Evolutionary conservation across 352 stramenopile genomes (phyloP), one percentile per base, ranked within the genome.

Genomic region (Blastocystis sp.): DNA sequence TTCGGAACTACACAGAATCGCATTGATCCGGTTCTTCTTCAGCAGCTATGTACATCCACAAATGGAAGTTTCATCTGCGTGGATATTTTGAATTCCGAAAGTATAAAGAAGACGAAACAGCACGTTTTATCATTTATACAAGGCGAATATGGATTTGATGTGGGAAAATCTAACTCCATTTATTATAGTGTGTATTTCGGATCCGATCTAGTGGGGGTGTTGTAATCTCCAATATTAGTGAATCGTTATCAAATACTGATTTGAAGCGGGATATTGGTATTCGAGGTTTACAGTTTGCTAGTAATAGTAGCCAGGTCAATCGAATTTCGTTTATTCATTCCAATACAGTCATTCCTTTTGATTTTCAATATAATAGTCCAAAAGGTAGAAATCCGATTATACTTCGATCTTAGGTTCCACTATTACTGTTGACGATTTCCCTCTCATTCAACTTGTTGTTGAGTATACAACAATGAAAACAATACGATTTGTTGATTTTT

Each of bases 401-500:
- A 27, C 5, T 51, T 64, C 53, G 30, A 66, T n/a, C 0, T 19
- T 68, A 84, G 73, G 73, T 44, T 66, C 73, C 5, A 66, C 48
- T 27, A 84, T 84, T 37, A 69, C 51, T 15, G 17, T 15, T n/a
- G 73, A 84, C 24, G 73, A 84, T 44, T 84, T 84, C 33, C 73
- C 73, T n/a, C 73, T 84, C 5, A 64, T 84, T n/a, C 73, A 84
- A 42, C 33, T 84, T 33, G 73, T 42, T 62, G 51, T 62, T 13
- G 73, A 84, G 33, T 84, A 84, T 35, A 84, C 73, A 37, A 66
- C 48, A n/a, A 84, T 84, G 73, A 60, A 62, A 62, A 33, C 19
- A 62, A 13, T 62, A 33, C 19, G 5, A 13, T 22, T 13, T 62
- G 56, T 17, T n/a, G 13, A 13, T 33, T 62, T 5, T 33, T 15